A percentile compares a stretch with the other conserved stretches of the same genome.
Conservation (phyloP, 2,329 filamentous ascomycete genomes). For the Dothiorella sarmentorum region DNA sequence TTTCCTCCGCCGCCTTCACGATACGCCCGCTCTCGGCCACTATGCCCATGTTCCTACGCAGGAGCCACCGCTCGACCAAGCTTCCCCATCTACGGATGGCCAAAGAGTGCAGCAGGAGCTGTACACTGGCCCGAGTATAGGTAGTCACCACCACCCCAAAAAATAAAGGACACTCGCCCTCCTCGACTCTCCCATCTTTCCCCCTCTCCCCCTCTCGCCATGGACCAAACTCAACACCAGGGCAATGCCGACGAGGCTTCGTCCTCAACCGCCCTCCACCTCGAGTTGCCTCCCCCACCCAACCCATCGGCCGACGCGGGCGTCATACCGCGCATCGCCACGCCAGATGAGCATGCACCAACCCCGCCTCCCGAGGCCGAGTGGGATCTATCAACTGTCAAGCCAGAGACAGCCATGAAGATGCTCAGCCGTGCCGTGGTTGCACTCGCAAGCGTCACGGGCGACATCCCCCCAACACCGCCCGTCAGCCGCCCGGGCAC, state of each 20-base stretch:
- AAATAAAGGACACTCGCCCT: background rate
- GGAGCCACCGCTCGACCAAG: conserved; percentile 11
- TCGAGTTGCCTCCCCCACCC: conserved; percentile 32
- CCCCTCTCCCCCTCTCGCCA: background rate
- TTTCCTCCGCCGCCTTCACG: conserved; percentile 13
- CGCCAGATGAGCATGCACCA: conserved; percentile 33
- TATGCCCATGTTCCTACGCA: conserved; percentile 12
- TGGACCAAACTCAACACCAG: background rate
- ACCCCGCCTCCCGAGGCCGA: conserved; percentile 39
- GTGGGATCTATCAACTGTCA: conserved; percentile 70
- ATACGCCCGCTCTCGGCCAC: background rate
- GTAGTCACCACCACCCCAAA: conserved; percentile 1
- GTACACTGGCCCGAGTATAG: conserved; percentile 12
- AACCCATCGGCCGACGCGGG: conserved; percentile 41
- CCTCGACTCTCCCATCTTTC: background rate
- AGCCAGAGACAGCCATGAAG: conserved; percentile 71
- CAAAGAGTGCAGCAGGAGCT: conserved; percentile 10
- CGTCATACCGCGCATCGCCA: conserved; percentile 36
- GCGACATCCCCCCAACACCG: conserved; percentile 78
- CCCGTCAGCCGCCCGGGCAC: conserved; percentile 61
- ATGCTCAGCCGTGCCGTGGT: conserved; percentile 62
- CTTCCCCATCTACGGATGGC: conserved; percentile 16
- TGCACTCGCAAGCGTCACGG: conserved; percentile 66
- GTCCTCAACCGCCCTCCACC: background rate
- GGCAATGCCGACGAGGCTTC: background rate